Conservation (phyloP, 1,139 yeast genomes). For the Candida neerlandica region DNA sequence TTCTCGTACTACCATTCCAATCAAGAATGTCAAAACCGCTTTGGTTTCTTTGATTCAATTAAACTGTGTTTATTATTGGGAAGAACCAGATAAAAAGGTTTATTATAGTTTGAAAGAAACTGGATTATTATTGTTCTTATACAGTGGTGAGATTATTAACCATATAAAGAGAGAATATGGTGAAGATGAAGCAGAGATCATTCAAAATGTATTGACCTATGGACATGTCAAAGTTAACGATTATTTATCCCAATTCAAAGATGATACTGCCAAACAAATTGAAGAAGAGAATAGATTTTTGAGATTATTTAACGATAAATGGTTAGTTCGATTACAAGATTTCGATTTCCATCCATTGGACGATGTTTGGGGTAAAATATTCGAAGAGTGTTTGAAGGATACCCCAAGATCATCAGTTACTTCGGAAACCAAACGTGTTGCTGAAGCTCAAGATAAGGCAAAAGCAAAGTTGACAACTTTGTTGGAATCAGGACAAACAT, state of each 20-base stretch:
- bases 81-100: conserved; percentile 43
- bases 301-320: conserved; percentile 55
- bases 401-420: conserved; percentile 55
- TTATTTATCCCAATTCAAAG: conserved; percentile 47
- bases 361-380: conserved; percentile 61
- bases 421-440: conserved; percentile 63
- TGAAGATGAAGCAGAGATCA: conserved; percentile 61
- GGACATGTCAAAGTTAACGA: conserved; percentile 69
- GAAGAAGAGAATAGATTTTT: conserved; percentile 41
- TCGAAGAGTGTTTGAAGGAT: conserved; percentile 49
- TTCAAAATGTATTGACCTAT: conserved; percentile 67
- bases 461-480: conserved; percentile 44
- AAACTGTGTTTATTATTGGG: conserved; percentile 59
- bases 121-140: conserved; percentile 65
- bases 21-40: conserved; percentile 52
- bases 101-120: conserved; percentile 64
- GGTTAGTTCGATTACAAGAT: conserved; percentile 48
- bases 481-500: conserved; percentile 32
- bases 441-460: conserved; percentile 66
- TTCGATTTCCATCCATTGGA: conserved; percentile 49
- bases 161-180: conserved; percentile 46
- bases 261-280: conserved; percentile 20
- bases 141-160: conserved; percentile 75
- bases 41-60: conserved; percentile 69
- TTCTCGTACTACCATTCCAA: conserved; percentile 41